phyloP scores from a whole-genome alignment of 2,329 filamentous ascomycete species.

The Orbilia blumenaviensis region DNA sequence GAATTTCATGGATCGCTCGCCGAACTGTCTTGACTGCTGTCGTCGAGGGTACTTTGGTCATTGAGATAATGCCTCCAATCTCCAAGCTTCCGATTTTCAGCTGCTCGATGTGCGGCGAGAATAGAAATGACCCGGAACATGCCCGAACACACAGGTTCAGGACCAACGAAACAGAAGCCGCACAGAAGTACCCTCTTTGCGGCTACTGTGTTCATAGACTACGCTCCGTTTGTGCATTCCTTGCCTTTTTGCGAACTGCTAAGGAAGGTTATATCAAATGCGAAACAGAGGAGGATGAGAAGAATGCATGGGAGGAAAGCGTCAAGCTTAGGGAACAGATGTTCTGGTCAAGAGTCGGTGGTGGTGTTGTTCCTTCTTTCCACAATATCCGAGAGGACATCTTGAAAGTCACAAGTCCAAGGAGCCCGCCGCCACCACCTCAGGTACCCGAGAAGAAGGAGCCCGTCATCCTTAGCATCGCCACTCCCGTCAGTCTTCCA shows the following conservation, averaged over 20 bases:
- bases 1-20: slow-evolving; percentile 90
- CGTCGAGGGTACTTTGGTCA: slow-evolving; percentile 82
- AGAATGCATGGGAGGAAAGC: slow-evolving; percentile 92
- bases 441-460: slow-evolving; percentile 24
- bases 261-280: slow-evolving; percentile 91
- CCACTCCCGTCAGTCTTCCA: slow-evolving; percentile 27
- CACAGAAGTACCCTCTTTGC: slow-evolving; percentile 89
- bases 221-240: slow-evolving; percentile 88
- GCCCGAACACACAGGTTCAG: slow-evolving; percentile 86
- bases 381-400: slow-evolving; percentile 38
- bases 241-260: slow-evolving; percentile 88
- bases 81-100: slow-evolving; percentile 66
- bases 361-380: slow-evolving; percentile 79
- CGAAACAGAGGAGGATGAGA: slow-evolving; percentile 83
- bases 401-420: slow-evolving; percentile 36
- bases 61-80: slow-evolving; percentile 80
- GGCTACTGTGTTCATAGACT: slow-evolving; percentile 84
- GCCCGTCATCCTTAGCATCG: slow-evolving; percentile 12
- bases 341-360: slow-evolving; percentile 95
- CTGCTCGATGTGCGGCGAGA: slow-evolving; percentile 90
- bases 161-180: slow-evolving; percentile 83
- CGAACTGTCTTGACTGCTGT: slow-evolving; percentile 84
- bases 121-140: slow-evolving; percentile 74
- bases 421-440: slow-evolving; percentile 16
- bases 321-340: slow-evolving; percentile 89